Evolutionary conservation across 805 yeast species (phyloP).

Genomic region (Alloascoidea hylecoeti): DNA sequence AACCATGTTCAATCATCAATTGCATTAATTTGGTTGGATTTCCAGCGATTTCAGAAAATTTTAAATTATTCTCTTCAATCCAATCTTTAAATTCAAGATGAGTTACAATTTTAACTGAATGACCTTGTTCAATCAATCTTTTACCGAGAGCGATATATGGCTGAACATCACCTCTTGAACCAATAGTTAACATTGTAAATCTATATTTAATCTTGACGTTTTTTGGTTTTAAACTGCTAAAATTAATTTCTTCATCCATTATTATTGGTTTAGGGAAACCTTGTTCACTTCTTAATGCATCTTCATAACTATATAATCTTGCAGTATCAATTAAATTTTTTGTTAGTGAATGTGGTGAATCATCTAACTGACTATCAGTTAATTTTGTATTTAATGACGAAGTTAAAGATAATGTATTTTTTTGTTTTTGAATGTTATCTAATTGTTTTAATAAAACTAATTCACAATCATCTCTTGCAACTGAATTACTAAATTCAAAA

Average conservation of each 20-base stretch:
- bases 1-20: constrained; percentile 83
- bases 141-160: constrained; percentile 87
- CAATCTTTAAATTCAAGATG: constrained; percentile 72
- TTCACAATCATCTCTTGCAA: constrained; percentile 56
- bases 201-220: constrained; percentile 8
- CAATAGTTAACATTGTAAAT: constrained; percentile 72
- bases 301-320: constrained; percentile 52
- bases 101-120: constrained; percentile 70
- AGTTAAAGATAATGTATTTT: background rate
- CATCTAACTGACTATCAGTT: too few species aligned
- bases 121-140: constrained; percentile 72
- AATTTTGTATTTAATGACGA: background rate
- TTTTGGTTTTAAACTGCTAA: background rate
- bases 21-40: constrained; percentile 88
- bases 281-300: constrained; percentile 24
- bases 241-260: background rate
- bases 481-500: constrained; percentile 55
- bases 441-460: background rate
- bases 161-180: constrained; percentile 94
- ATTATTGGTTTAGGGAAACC: background rate
- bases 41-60: constrained; percentile 72
- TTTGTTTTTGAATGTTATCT: background rate
- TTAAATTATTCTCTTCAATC: constrained; percentile 53
- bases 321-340: constrained; percentile 31
- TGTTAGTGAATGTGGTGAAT: too few species aligned